phyloP scores from a whole-genome alignment of 1,284 basidiomycete genomes.

The Apiotrichum montevideense region DNA sequence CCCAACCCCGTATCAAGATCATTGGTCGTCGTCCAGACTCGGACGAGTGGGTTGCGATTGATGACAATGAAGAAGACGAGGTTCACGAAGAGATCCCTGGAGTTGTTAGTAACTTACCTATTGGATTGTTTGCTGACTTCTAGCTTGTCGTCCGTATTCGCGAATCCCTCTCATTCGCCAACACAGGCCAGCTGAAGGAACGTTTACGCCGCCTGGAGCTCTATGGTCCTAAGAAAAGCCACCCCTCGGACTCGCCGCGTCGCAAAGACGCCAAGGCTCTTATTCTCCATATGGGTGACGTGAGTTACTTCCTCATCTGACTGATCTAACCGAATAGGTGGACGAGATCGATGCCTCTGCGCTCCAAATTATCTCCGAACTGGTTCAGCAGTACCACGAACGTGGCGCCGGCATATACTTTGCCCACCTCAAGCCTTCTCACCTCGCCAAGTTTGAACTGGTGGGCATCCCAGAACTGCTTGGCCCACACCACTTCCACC shows the following conservation, averaged over 20 bases:
- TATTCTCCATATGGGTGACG: constrained; percentile 78
- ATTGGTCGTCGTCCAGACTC: constrained; percentile 74
- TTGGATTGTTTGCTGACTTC: not conserved
- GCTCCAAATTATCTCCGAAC: constrained; percentile 74
- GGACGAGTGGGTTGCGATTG: constrained; percentile 69
- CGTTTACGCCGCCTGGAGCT: constrained; percentile 60
- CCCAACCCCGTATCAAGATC: constrained; percentile 66
- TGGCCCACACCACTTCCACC: constrained; percentile 63
- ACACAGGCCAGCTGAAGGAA: constrained; percentile 80
- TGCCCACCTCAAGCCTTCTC: constrained; percentile 61
- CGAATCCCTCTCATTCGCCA: constrained; percentile 79
- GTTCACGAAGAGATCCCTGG: constrained; percentile 66
- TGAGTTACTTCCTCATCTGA: constrained; percentile 14
- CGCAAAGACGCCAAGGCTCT: constrained; percentile 67
- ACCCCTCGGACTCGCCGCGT: constrained; percentile 78
- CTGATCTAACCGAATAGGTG: constrained; percentile 49
- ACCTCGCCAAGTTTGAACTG: constrained; percentile 55
- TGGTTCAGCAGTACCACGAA: constrained; percentile 63
- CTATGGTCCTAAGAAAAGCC: constrained; percentile 66
- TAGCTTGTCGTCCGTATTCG: constrained; percentile 69
- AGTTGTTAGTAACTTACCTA: constrained; percentile 43
- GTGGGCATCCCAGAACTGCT: constrained; percentile 48
- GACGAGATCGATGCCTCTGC: constrained; percentile 83
- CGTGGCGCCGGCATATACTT: constrained; percentile 71
- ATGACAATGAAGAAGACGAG: constrained; percentile 60